Conservation (phyloP, 805 yeast species). For the Ogataea pini region DNA sequence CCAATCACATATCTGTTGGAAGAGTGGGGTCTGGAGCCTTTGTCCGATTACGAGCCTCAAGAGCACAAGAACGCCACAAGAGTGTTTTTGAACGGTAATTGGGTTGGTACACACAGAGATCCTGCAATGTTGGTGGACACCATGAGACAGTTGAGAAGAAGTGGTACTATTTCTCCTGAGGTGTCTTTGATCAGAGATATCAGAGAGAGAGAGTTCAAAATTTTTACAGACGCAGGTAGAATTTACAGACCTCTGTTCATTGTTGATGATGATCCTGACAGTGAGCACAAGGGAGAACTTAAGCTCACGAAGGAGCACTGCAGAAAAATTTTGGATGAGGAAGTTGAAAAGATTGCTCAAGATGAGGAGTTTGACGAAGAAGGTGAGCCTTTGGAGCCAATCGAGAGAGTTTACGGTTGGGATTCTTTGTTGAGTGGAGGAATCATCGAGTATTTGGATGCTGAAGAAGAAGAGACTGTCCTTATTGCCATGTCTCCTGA, state of each 20-base stretch:
- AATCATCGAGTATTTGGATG: slow-evolving; percentile 94
- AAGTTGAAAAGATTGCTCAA: slow-evolving; percentile 57
- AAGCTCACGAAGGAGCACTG: slow-evolving; percentile 84
- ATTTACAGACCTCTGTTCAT: slow-evolving; percentile 95
- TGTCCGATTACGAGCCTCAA: slow-evolving; percentile 93
- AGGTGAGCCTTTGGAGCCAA: slow-evolving; percentile 48
- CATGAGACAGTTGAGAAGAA: slow-evolving; percentile 87
- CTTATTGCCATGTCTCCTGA: slow-evolving; percentile 99
- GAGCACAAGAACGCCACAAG: slow-evolving; percentile 89
- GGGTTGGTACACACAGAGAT: slow-evolving; percentile 98
- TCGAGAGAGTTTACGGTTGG: slow-evolving; percentile 67
- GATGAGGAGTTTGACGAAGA: slow-evolving; percentile 46
- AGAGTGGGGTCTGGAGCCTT: slow-evolving; percentile 99
- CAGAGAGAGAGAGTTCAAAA: slow-evolving; percentile 93
- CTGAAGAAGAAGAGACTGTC: slow-evolving; percentile 97
- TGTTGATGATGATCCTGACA: slow-evolving; percentile 80
- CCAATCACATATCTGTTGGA: slow-evolving; percentile 90
- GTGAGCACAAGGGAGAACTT: slow-evolving; percentile 72
- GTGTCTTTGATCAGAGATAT: slow-evolving; percentile 96
- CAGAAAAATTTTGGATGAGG: slow-evolving; percentile 60
- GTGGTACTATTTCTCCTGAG: slow-evolving; percentile 93
- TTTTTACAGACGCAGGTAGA: slow-evolving; percentile 98
- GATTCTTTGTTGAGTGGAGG: slow-evolving; percentile 79
- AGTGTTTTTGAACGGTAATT: slow-evolving; percentile 96
- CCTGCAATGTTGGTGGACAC: slow-evolving; percentile 92